Evolutionary conservation across 768 basidiomycete genomes (phyloP), one percentile per base, ranked within the genome.

Genomic region (Boletus coccyginus): DNA sequence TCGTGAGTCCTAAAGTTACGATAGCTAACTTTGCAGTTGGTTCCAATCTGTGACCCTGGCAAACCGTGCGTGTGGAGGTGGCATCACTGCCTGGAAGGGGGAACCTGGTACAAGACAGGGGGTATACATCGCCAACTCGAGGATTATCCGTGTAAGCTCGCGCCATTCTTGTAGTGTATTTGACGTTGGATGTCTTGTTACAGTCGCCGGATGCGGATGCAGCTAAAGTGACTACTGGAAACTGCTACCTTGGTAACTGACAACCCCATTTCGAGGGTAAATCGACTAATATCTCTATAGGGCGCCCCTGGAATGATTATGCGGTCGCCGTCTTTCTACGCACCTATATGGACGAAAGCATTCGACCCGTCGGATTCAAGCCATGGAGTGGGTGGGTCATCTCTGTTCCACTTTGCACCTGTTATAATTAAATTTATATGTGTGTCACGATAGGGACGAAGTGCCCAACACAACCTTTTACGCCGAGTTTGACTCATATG

Each of bases 61-160:
- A 4, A 85, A 81, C 52, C 78, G 86, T 19, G 85, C 75, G 0
- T 86, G 83, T 53, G 86, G 85, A 0, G 87, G 86, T 3, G 85
- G 84, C 1, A 75, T 87, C 16, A 79, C 79, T 11, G 86, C 86
- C 0, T 87, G 86, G 86, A 79, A 78, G 52, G 85, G 86, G 4
- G 79, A 77, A 14, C 5, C 10, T 16, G 56, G 53, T 19, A 16
- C 81, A 75, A 9, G 74, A 72, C 2, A 80, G 55, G 83, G 83
- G 2, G 81, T 81, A 8, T 86, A 83, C 63, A 79, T 86, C 12
- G 65, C 78, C 1, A 68, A 83, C 59, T 84, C 84, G 0, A 72
- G 64, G 3, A 81, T 87, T 53, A 83, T 83, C 14, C 75, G 83
- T 38, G 84, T 82, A 63, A 50, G 81, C 64, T n/a, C 48, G 31